Evolutionary conservation across 306 rosid genomes (phyloP).

Genomic region (Quercus berberidifolia): DNA sequence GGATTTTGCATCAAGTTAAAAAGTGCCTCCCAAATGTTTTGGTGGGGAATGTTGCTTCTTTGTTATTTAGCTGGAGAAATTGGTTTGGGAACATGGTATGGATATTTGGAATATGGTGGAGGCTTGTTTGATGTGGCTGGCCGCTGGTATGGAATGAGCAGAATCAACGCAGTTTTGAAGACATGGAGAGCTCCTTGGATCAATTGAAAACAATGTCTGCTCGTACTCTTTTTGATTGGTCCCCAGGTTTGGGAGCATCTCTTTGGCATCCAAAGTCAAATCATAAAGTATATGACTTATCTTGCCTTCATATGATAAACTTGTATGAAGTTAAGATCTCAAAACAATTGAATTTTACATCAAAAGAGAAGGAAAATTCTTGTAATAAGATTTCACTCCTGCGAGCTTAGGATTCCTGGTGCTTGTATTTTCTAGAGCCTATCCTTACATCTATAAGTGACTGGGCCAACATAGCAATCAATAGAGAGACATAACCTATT

Average conservation of each 20-base stretch:
- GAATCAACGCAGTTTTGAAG: too few species aligned
- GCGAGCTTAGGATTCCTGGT: not conserved
- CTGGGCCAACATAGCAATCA: not conserved
- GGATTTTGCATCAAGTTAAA: not conserved
- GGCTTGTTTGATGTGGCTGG: too few species aligned
- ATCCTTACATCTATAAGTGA: not conserved
- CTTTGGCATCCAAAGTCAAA: not conserved
- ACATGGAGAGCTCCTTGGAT: too few species aligned
- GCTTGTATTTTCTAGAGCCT: not conserved
- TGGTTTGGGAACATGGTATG: too few species aligned
- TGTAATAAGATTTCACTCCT: not conserved
- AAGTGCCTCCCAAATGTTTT: not conserved
- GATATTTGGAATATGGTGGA: too few species aligned
- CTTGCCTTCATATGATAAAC: not conserved
- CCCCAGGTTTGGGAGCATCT: not conserved
- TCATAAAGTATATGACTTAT: not conserved
- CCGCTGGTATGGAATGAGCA: too few species aligned
- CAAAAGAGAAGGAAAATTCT: not conserved
- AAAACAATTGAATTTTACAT: not conserved
- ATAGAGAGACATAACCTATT: not conserved
- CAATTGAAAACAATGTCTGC: too few species aligned
- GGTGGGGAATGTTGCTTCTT: too few species aligned
- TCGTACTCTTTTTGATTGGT: not conserved
- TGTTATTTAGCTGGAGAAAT: too few species aligned
- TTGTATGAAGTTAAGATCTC: not conserved